phyloP scores from a whole-genome alignment of 1,284 basidiomycete genomes.

The Ganoderma leucocontextum region DNA sequence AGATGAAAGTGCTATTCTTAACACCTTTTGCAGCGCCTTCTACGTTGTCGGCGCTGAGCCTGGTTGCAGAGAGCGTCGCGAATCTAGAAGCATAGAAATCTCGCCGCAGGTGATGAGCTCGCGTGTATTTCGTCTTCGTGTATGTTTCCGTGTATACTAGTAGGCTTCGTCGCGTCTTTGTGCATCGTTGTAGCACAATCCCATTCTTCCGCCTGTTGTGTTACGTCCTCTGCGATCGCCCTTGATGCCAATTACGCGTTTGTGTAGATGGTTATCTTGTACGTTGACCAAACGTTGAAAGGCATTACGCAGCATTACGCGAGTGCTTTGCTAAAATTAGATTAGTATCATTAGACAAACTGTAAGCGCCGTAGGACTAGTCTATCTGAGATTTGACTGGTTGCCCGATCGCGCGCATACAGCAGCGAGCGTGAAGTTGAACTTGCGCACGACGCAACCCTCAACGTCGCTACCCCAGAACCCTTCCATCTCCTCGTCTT shows the following conservation, averaged over 20 bases:
- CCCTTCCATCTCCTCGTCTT: not conserved
- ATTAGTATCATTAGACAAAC: not conserved
- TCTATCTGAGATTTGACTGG: not conserved
- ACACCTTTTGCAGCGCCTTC: constrained; percentile 48
- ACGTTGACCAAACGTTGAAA: not conserved
- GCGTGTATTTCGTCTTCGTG: not conserved
- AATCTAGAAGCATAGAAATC: constrained; percentile 22
- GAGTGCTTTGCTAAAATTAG: not conserved
- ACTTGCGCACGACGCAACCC: not conserved
- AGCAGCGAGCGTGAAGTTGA: not conserved
- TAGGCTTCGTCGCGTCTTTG: not conserved
- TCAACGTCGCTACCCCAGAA: not conserved
- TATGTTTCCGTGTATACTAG: constrained; percentile 3
- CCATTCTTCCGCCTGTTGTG: too few species aligned
- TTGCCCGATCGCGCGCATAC: not conserved
- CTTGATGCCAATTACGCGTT: not conserved
- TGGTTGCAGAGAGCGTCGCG: constrained; percentile 54
- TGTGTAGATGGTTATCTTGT: not conserved
- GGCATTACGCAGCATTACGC: not conserved
- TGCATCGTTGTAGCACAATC: not conserved
- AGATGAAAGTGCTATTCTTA: not conserved
- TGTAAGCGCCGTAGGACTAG: not conserved
- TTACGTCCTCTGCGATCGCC: not conserved
- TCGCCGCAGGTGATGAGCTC: not conserved
- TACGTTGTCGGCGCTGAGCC: constrained; percentile 57